These are phyloP conservation scores for Penicillium subrubescens DNA, from an alignment of 495 filamentous ascomycete species.

Conservation along the genomic window DNA sequence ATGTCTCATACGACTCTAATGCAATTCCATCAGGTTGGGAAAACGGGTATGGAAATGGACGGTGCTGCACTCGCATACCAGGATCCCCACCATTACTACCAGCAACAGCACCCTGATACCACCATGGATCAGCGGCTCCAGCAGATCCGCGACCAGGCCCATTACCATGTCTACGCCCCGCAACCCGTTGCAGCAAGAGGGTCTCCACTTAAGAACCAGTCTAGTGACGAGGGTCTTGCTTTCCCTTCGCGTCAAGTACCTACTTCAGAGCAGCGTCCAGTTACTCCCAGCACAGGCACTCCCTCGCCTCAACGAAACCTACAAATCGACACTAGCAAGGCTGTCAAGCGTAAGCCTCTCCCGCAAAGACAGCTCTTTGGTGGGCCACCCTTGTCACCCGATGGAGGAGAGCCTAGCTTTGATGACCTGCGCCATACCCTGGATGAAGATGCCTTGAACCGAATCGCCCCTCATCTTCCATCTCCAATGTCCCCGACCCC, in stretches of 20 bases:
- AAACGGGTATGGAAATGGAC: conserved; percentile 36
- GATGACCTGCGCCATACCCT: conserved; percentile 67
- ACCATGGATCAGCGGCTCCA: conserved; percentile 19
- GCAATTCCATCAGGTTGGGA: conserved; percentile 70
- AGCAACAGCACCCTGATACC: conserved; percentile 19
- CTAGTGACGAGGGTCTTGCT: conserved; percentile 27
- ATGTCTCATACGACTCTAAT: conserved; percentile 80
- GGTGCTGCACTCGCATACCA: conserved; percentile 39
- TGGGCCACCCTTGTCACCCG: conserved; percentile 7
- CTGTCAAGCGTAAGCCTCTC: conserved; percentile 66
- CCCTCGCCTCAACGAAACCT: conserved; percentile 35
- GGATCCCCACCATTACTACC: conserved; percentile 15
- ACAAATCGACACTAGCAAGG: conserved; percentile 43
- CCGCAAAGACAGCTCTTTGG: conserved; percentile 38
- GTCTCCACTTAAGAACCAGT: conserved; percentile 14
- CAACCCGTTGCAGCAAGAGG: conserved; percentile 6
- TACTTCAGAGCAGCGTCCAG: conserved; percentile 24
- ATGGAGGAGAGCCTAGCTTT: conserved; percentile 50
- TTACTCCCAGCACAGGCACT: conserved; percentile 21
- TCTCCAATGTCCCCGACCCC: conserved; percentile 35
- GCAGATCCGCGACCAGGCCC: conserved; percentile 14
- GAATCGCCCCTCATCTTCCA: conserved; percentile 39
- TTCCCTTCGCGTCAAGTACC: conserved; percentile 16
- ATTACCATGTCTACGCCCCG: neutral
- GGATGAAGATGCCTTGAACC: conserved; percentile 64